Conservation (phyloP, 1,284 basidiomycete genomes). For the Veloboletus limbatus region DNA sequence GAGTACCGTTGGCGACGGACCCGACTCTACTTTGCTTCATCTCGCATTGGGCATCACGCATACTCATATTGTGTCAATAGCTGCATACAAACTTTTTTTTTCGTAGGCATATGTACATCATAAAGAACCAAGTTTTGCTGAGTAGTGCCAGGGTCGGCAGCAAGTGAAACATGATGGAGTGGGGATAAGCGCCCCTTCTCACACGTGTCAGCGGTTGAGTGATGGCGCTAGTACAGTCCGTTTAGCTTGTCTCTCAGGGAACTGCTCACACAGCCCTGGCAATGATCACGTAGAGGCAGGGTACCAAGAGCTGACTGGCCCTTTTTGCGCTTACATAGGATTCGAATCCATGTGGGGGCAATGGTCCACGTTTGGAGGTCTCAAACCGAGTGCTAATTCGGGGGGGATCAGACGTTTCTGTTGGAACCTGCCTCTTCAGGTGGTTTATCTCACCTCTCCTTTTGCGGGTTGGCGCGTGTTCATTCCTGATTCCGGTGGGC, state of each 20-base stretch:
- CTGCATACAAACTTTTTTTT: constrained; percentile 30
- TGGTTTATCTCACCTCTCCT: constrained; percentile 16
- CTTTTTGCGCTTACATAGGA: too few relatives aligned
- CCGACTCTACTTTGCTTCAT: constrained; percentile 33
- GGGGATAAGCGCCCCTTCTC: too few relatives aligned
- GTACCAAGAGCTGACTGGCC: too few relatives aligned
- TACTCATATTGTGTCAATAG: constrained; percentile 39
- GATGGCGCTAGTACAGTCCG: too few relatives aligned
- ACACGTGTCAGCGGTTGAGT: too few relatives aligned
- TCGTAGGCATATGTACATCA: constrained; percentile 37
- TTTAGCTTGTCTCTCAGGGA: too few relatives aligned
- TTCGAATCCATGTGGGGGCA: too few relatives aligned
- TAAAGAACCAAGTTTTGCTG: constrained; percentile 31
- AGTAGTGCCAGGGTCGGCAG: constrained; percentile 17
- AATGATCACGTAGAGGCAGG: too few relatives aligned
- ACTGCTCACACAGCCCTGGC: too few relatives aligned
- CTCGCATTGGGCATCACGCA: constrained; percentile 30
- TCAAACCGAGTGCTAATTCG: constrained; percentile 21
- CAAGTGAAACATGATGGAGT: constrained; percentile 10
- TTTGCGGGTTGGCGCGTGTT: constrained; percentile 15
- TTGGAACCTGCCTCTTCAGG: constrained; percentile 27
- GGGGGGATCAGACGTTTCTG: constrained; percentile 28
- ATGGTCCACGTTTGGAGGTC: constrained; percentile 17
- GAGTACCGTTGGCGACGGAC: constrained; percentile 20
- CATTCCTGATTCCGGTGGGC: constrained; percentile 1